Conservation (phyloP, 768 basidiomycete species). For the Macrolepiota fuliginosa region DNA sequence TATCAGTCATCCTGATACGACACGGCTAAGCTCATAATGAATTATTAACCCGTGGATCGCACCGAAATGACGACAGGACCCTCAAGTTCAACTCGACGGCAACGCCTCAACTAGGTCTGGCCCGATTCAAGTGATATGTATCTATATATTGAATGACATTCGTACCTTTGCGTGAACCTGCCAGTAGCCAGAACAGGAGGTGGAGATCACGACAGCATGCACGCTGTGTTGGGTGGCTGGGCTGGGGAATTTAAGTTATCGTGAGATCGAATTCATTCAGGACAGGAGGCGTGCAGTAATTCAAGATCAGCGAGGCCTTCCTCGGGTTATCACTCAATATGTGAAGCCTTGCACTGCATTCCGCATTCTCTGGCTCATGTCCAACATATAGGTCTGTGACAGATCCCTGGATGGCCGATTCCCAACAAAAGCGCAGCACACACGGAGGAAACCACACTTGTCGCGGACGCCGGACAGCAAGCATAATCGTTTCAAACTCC, state of each 20-base stretch:
- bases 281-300: neutral
- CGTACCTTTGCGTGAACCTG: neutral
- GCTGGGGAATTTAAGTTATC: neutral
- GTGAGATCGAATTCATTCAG: neutral
- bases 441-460: too few species aligned
- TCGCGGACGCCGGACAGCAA: too few species aligned
- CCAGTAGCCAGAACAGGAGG: neutral
- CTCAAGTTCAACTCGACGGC: too few species aligned
- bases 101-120: too few species aligned
- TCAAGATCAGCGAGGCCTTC: neutral
- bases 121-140: too few species aligned
- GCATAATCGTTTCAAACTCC: constrained; percentile 24
- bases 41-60: too few species aligned
- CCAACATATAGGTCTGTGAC: neutral
- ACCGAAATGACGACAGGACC: too few species aligned
- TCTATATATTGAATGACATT: neutral
- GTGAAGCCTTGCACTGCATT: neutral
- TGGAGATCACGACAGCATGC: neutral
- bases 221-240: neutral
- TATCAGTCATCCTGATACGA: neutral
- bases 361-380: neutral
- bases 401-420: neutral
- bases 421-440: too few species aligned
- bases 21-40: too few species aligned
- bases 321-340: neutral